These are phyloP conservation scores for Spergularia marina DNA, from an alignment of 148 eudicot species.

Conservation along the genomic window DNA sequence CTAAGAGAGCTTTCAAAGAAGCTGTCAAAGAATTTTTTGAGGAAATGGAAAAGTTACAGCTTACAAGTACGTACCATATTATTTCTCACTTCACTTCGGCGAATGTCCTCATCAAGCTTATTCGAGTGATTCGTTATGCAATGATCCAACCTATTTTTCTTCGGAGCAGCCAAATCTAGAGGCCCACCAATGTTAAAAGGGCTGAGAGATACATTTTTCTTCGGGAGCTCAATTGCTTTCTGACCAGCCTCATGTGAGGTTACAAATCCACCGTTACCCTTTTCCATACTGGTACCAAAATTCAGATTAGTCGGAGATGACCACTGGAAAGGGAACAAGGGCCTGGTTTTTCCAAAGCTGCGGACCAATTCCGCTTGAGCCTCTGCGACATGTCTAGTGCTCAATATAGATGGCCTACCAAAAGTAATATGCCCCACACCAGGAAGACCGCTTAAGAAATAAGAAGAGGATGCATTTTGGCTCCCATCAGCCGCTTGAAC, in stretches of 20 bases:
- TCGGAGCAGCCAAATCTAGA: conserved; percentile 28
- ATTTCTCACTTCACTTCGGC: conserved; percentile 21
- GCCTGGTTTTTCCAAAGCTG: conserved; percentile 3
- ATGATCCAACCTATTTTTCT: conserved; percentile 18
- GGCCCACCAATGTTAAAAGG: conserved; percentile 20
- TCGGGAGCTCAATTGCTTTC: conserved; percentile 13
- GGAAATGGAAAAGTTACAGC: conserved; percentile 7
- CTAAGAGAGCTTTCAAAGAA: conserved; percentile 3
- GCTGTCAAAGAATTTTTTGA: neutral
- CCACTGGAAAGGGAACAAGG: conserved; percentile 8
- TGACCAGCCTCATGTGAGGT: conserved; percentile 17
- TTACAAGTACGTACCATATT: conserved; percentile 33
- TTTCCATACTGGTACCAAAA: conserved; percentile 13
- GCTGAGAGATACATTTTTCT: conserved; percentile 24
- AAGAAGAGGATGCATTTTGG: conserved; percentile 21
- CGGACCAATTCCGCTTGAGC: conserved; percentile 10
- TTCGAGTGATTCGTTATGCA: conserved; percentile 21
- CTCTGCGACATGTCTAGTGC: conserved; percentile 10
- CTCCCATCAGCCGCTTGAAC: conserved; percentile 20
- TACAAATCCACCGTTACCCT: conserved; percentile 13
- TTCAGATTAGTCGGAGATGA: conserved; percentile 2
- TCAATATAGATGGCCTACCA: conserved; percentile 18
- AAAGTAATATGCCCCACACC: conserved; percentile 19
- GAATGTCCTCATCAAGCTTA: conserved; percentile 17
- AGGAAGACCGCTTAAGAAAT: conserved; percentile 12